Evolutionary conservation across 345 rosid species (phyloP).

Genomic region (Physaria fendleri): DNA sequence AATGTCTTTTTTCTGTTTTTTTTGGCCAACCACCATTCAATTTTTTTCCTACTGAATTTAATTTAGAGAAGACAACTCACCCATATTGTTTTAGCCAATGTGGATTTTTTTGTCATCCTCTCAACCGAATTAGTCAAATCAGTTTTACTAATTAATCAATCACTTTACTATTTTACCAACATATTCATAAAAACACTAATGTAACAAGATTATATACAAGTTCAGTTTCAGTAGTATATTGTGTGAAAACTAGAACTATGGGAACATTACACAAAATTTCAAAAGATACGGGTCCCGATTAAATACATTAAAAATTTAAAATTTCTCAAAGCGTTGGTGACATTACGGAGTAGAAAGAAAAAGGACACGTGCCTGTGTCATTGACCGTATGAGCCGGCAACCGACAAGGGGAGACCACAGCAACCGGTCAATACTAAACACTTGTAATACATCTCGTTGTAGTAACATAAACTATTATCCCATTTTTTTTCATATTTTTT

Average conservation of each 20-base stretch:
- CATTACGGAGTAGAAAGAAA: constrained; percentile 6
- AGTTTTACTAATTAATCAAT: no score
- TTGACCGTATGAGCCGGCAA: constrained; percentile 27
- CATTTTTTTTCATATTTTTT: neutral
- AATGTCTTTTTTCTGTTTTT: no score
- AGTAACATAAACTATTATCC: constrained; percentile 18
- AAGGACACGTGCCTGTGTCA: constrained; percentile 32
- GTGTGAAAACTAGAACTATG: neutral
- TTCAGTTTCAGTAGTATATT: neutral
- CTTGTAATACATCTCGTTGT: constrained; percentile 20
- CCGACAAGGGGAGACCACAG: constrained; percentile 33
- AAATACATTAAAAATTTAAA: neutral
- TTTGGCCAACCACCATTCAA: no score
- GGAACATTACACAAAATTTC: neutral
- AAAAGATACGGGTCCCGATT: neutral
- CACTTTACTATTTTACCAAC: no score
- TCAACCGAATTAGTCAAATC: no score
- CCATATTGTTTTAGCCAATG: no score
- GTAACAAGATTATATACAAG: no score
- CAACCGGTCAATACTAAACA: constrained; percentile 21
- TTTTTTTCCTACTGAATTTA: no score
- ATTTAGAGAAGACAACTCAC: no score
- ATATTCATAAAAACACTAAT: no score
- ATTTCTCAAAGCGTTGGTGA: constrained; percentile 13
- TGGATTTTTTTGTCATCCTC: no score